Evolutionary conservation across 257 asterid genomes (phyloP).

Genomic region (Scutellaria galericulata): DNA sequence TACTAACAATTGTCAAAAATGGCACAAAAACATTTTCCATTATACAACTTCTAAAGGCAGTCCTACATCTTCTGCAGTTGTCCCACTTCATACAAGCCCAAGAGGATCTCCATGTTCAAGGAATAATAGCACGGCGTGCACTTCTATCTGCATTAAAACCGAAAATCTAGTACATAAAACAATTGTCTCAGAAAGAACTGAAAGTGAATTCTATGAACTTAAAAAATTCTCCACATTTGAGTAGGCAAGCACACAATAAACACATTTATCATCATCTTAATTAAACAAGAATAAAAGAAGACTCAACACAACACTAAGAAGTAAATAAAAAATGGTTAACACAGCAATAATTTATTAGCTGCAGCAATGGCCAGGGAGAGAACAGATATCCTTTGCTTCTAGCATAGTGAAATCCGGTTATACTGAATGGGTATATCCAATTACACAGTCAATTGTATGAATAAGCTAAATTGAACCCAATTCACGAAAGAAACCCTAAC

Average conservation of each 20-base stretch:
- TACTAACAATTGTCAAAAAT: constrained; percentile 23
- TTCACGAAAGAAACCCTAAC: constrained; percentile 46
- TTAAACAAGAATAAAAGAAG: neutral
- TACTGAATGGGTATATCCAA: neutral
- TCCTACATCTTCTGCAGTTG: constrained; percentile 36
- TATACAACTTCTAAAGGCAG: constrained; percentile 10
- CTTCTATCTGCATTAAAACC: constrained; percentile 42
- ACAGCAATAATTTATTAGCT: neutral
- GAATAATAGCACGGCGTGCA: constrained; percentile 6
- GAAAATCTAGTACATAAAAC: constrained; percentile 8
- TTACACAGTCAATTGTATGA: neutral
- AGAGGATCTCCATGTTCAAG: constrained; percentile 37
- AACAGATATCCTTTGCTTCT: constrained; percentile 8
- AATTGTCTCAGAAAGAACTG: neutral
- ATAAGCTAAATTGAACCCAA: constrained; percentile 4
- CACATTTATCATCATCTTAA: neutral
- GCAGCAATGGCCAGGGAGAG: neutral
- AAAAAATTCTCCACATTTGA: constrained; percentile 13
- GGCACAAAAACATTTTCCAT: constrained; percentile 36
- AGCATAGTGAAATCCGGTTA: neutral
- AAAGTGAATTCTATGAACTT: neutral
- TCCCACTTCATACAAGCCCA: constrained; percentile 29
- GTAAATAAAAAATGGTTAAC: neutral
- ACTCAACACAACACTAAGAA: neutral
- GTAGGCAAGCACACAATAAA: neutral